Evolutionary conservation across 2,329 filamentous ascomycete genomes (phyloP), one percentile per base, ranked within the genome.

Genomic region (Aplosporella prunicola): DNA sequence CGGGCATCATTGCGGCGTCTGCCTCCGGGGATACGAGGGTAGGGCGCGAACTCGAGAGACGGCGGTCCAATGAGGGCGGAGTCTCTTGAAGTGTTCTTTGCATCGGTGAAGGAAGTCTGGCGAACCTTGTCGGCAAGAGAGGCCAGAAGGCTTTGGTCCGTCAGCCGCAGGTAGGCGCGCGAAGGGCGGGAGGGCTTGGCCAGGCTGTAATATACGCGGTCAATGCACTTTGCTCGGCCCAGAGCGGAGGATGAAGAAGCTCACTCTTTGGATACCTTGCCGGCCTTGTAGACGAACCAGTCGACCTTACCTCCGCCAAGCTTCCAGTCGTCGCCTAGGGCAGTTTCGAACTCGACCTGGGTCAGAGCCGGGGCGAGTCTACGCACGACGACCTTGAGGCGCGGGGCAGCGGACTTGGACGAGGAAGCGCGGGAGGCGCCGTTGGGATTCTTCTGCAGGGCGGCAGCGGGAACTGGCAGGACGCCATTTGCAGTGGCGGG

Each of bases 341-440:
- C 70, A 10, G 65, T 60, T 50, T 78, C 68, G 45, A 93, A 89
- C 52, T 98, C 91, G 1, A 71, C 61, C 51, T 84, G 74, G 0
- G 83, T 93, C 57, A 98, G 69, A 7, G 82, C 85, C 1, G 91
- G 88, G 8, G 91, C 85, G 4, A 98, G 72, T 40, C 89, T 76
- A 35, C 93, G 78, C 38, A 95, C 70, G 16, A 93, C 70, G 9
- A 94, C 71, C 67, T 96, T 96, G 52, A 93, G 73, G 42, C 84
- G 82, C 40, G 78, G 72, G 13, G 68, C 59, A 2, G 72, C 58
- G 3, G 63, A 50, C 47, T 72, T 70, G 20, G 54, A 48, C 32
- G 57, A 60, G 40, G 56, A 53, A 24, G 26, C 37, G 40, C 40
- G 40, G 36, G 40, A 25, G 15, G 40, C 26, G 11, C 54, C 55